Conservation (phyloP, 805 yeast genomes). For the Saitoella complicata region DNA sequence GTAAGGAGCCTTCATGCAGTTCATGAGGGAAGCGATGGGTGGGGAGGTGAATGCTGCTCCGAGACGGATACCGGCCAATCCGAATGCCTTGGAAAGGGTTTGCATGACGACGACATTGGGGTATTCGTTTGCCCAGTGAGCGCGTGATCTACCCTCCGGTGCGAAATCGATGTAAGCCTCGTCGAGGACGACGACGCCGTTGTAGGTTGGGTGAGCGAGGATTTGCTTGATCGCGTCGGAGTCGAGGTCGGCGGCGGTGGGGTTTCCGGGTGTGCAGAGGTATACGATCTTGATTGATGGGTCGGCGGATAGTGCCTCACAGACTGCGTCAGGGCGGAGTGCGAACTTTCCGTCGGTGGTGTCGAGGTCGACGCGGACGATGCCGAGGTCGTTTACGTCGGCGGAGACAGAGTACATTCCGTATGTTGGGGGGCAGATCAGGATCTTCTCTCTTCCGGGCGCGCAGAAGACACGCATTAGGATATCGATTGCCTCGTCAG, state of each 20-base stretch:
- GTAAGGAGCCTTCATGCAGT: constrained; percentile 91
- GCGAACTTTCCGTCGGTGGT: constrained; percentile 30
- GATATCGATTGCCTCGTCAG: constrained; percentile 89
- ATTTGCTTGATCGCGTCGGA: constrained; percentile 33
- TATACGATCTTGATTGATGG: constrained; percentile 55
- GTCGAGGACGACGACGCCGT: constrained; percentile 65
- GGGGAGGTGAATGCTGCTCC: constrained; percentile 61
- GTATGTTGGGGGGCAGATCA: constrained; percentile 88
- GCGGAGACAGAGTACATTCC: constrained; percentile 95
- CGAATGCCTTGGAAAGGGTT: constrained; percentile 87
- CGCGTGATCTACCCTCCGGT: constrained; percentile 46
- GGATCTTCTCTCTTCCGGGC: constrained; percentile 69
- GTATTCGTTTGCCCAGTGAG: constrained; percentile 64
- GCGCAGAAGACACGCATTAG: constrained; percentile 67
- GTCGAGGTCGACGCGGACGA: constrained; percentile 49
- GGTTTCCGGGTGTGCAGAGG: constrained; percentile 93
- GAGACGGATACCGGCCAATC: constrained; percentile 86
- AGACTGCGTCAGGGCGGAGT: constrained; percentile 40
- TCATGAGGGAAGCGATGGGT: constrained; percentile 49
- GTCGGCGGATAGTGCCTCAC: constrained; percentile 38
- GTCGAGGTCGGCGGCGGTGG: constrained; percentile 58
- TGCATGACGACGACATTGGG: constrained; percentile 80
- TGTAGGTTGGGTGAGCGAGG: constrained; percentile 35
- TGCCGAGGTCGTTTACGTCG: constrained; percentile 68
- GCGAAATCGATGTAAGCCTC: constrained; percentile 87